phyloP scores from a whole-genome alignment of 108 stramenopile genomes.

The Fragilariopsis cylindrus region DNA sequence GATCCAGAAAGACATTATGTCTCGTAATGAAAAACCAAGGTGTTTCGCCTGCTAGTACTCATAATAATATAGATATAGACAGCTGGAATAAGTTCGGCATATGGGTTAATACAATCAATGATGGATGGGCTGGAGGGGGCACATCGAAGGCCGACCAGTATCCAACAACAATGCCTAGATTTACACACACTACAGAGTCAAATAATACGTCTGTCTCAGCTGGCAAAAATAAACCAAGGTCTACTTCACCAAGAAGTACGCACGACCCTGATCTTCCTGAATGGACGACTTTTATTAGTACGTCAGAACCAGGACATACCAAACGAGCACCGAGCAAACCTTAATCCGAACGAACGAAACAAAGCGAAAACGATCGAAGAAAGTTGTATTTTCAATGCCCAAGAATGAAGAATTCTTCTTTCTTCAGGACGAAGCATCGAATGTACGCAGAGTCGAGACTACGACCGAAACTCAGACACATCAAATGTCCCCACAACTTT shows the following conservation, averaged over 20 bases:
- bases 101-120: background rate
- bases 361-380: conserved; percentile 4
- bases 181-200: background rate
- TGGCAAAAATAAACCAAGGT: background rate
- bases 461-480: background rate
- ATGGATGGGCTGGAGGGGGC: conserved; percentile 21
- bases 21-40: conserved; percentile 1
- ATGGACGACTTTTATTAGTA: conserved; percentile 8
- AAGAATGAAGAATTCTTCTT: conserved; percentile 11
- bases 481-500: background rate
- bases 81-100: conserved; percentile 7
- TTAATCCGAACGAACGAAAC: background rate
- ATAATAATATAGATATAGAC: background rate
- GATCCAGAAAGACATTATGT: background rate
- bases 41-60: background rate
- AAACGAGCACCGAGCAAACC: background rate
- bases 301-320: background rate
- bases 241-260: background rate
- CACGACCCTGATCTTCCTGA: background rate
- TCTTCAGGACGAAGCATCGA: conserved; percentile 7
- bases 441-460: conserved; percentile 6
- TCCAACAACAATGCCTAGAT: background rate
- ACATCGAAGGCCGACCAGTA: background rate
- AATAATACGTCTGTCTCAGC: background rate
- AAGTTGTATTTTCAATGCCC: background rate